Base-by-base conservation (phyloP, 1,284 basidiomycete species). In the Sporisorium scitamineum region DNA sequence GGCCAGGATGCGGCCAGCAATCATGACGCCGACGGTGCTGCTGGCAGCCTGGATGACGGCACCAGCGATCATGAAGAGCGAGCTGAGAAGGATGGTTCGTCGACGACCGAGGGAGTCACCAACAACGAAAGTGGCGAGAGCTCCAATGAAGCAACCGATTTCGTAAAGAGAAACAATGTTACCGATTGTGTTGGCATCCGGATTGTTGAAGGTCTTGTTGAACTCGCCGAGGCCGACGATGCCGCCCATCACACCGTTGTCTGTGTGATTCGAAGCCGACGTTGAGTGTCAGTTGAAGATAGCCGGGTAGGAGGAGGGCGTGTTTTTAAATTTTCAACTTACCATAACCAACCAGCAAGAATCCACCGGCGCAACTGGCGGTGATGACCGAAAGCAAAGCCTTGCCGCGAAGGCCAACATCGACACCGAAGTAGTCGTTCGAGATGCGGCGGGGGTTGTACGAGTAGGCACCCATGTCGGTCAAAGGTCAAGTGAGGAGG, bases 1-100 rank as follows among this genome's bases (percentile, higher is more conserved):
- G 0, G 90, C 90, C 51, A 91, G 80, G 42, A 90, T 88, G 24
- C 90, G 89, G 11, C 90, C 90, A 24, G 90, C 88, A 29, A 90
- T 87, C 82, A 91, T 88, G 73, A 90, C 88, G 2, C 88, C 86
- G 67, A 90, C 89, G 51, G 87, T 86, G 78, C 87, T 89, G 6
- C 89, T 88, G 13, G 89, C 85, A 8, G 89, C 85, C 82, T 90
- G 89, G 13, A 91, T 85, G 62, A 90, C 88, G 8, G 90, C 89
- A n/a, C 90, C 90, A 44, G 90, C 86, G 41, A 90, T 89, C 90
- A 91, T 91, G 55, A 90, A 88, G 32, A 65, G 54, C 10, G 81
- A 76, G 45, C 79, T 76, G 51, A 82, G 31, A 27, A 73, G 64
- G 58, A 84, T 80, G 32, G 72, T 68, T 2, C 64, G 60, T 6